A percentile compares a stretch with the other conserved stretches of the same genome.
Conservation (phyloP, 2,329 filamentous ascomycete genomes). For the Camptophora hylomeconis region DNA sequence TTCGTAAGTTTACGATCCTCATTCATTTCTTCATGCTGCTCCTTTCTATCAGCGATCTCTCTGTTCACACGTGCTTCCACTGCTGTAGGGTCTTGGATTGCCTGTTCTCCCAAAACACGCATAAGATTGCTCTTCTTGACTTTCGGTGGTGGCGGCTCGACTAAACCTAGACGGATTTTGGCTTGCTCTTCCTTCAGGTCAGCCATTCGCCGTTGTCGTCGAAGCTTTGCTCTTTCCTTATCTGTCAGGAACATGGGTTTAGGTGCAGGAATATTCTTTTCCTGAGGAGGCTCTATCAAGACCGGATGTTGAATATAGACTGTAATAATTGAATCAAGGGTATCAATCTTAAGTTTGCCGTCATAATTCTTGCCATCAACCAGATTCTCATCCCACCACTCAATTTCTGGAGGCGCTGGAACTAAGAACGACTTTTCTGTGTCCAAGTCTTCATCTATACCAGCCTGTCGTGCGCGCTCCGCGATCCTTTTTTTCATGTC, state of each 20-base stretch:
- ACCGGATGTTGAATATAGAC: slow-evolving; percentile 88
- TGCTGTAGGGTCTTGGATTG: slow-evolving; percentile 91
- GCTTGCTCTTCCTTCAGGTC: slow-evolving; percentile 93
- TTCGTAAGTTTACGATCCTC: slow-evolving; percentile 78
- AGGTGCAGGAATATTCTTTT: slow-evolving; percentile 61
- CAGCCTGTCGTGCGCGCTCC: slow-evolving; percentile 73
- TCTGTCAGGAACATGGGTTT: slow-evolving; percentile 89
- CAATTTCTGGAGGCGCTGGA: slow-evolving; percentile 70
- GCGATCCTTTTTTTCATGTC: slow-evolving; percentile 91
- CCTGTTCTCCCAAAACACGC: slow-evolving; percentile 84
- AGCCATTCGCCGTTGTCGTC: slow-evolving; percentile 78
- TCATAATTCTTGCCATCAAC: slow-evolving; percentile 64
- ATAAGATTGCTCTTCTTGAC: slow-evolving; percentile 97
- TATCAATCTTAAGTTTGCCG: slow-evolving; percentile 58
- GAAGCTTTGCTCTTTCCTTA: slow-evolving; percentile 82
- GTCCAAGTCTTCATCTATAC: slow-evolving; percentile 80
- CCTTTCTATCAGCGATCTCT: slow-evolving; percentile 76
- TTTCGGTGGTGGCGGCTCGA: slow-evolving; percentile 83
- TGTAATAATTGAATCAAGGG: slow-evolving; percentile 76
- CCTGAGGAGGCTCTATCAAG: slow-evolving; percentile 78
- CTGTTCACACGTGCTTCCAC: slow-evolving; percentile 88
- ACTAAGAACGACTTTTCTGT: slow-evolving; percentile 82
- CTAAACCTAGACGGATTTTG: slow-evolving; percentile 82
- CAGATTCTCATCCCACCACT: slow-evolving; percentile 96
- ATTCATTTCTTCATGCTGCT: slow-evolving; percentile 66